Evolutionary conservation across 129 eudicot species (phyloP).

Genomic region (Solidago caesia): DNA sequence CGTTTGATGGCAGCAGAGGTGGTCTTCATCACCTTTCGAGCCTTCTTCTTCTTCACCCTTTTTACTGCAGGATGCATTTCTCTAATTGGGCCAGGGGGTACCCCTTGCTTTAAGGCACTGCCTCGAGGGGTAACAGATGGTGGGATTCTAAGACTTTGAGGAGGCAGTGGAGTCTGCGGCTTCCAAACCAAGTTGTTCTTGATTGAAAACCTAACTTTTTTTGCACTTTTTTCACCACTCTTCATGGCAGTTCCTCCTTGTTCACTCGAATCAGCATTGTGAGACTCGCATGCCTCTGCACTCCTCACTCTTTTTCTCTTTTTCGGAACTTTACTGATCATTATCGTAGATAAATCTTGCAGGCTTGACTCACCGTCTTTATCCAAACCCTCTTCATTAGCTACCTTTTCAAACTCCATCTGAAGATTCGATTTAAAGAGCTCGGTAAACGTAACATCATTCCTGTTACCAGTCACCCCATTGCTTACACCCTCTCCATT

Average conservation of each 20-base stretch:
- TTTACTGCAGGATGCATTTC: constrained; percentile 59
- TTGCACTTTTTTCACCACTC: constrained; percentile 65
- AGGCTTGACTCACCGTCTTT: constrained; percentile 44
- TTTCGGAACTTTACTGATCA: constrained; percentile 30
- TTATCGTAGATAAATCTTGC: constrained; percentile 35
- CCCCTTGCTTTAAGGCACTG: constrained; percentile 93
- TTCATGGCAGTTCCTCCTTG: constrained; percentile 38
- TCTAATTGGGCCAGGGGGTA: constrained; percentile 85
- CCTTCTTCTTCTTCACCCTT: constrained; percentile 62
- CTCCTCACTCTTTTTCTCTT: constrained; percentile 62
- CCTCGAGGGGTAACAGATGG: constrained; percentile 94
- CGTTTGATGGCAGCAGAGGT: constrained; percentile 55
- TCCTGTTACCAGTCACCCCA: constrained; percentile 26
- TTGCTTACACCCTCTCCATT: constrained; percentile 27
- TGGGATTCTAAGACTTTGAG: constrained; percentile 80
- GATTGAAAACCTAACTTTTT: constrained; percentile 82
- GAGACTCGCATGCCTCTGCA: constrained; percentile 20
- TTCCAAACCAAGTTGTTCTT: constrained; percentile 92
- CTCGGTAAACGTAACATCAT: constrained; percentile 43
- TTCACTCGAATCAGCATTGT: constrained; percentile 10
- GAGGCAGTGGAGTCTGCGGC: constrained; percentile 86
- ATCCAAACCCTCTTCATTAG: constrained; percentile 56
- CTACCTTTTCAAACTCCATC: constrained; percentile 76
- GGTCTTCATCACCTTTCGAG: constrained; percentile 48
- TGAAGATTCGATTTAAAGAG: constrained; percentile 74